These are phyloP conservation scores for Cladosporium sp. DNA, from an alignment of 2,329 filamentous ascomycete genomes.

Conservation along the genomic window DNA sequence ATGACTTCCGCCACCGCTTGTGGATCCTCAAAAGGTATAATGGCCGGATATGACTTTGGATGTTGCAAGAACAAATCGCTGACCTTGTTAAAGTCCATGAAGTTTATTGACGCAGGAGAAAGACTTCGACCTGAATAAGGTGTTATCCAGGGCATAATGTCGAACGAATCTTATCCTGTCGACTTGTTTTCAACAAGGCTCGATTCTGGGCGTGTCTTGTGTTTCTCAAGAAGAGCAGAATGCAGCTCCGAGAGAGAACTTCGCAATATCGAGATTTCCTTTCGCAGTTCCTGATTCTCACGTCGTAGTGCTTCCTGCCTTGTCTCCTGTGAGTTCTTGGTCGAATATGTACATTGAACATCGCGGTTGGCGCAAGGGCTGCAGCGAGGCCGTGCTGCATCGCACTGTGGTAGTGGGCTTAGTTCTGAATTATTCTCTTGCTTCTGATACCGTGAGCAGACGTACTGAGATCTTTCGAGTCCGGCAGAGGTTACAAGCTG, in stretches of 20 bases:
- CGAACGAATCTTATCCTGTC: background rate
- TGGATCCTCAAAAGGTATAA: background rate
- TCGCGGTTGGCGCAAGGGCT: background rate
- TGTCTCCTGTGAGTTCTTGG: background rate
- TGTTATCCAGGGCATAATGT: no score
- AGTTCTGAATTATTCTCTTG: background rate
- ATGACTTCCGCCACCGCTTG: background rate
- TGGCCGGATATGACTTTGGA: background rate
- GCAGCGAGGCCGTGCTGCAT: background rate
- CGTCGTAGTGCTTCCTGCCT: background rate
- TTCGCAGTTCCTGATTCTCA: background rate
- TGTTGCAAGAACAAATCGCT: background rate
- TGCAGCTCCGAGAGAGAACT: no score
- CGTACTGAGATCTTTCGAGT: background rate
- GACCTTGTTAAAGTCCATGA: background rate
- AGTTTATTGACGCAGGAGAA: background rate
- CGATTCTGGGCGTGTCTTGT: background rate
- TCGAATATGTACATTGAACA: background rate
- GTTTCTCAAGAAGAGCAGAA: background rate
- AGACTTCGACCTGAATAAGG: background rate
- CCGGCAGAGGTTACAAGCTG: background rate
- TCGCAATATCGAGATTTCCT: background rate
- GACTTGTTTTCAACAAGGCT: background rate
- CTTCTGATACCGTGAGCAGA: no score
- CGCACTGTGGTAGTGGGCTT: background rate